Base-by-base conservation (phyloP, 805 yeast genomes). In the Kluyveromyces dobzhanskii region DNA sequence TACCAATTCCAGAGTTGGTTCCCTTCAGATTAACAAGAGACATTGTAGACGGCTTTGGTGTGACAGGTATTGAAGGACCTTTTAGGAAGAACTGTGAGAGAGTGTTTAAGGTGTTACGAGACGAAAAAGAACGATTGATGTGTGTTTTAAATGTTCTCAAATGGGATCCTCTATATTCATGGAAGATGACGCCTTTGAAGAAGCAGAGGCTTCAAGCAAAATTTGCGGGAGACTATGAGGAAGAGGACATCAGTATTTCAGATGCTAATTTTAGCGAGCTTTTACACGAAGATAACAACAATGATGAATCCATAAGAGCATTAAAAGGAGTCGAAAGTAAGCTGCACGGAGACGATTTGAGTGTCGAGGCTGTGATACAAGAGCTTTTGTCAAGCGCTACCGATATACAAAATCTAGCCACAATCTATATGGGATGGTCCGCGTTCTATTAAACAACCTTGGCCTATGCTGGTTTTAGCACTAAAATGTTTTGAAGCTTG, bases 21-120 rank as follows among this genome's bases (percentile, higher is more conserved):
- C 98, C 99, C 4, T 94, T 92, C 56, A 64, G 99, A 45, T 64
- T 94, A 26, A 85, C 97, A 0, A 66, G 94, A 42, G 97, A 94
- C 56, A 69, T 92, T 38, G 80, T 87, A 4, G 97, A 92, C 64
- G 98, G 94, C 0, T 74, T 94, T 66, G 99, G 99, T 0, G 69
- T 83, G 4, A 73, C 83, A n/a, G 95, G 95, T 0, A 75, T 75
- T 0, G 75, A 78, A 38, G 98, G 98, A 0, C 64, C 79, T 1
- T 92, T 86, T 54, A 69, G 74, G 37, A 70, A 73, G 44, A 75
- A 81, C 28, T 80, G 94, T 48, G 94, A 85, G 51, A 75, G 76
- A 42, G 83, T 85, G 0, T 73, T 84, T 42, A 59, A 73, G 17
- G 85, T 83, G 2, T 61, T 92, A 32, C 64, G 94, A 40, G 60